A percentile compares a stretch with the other conserved stretches of the same genome.
phyloP scores from a whole-genome alignment of 2,329 filamentous ascomycete species.

The Monosporascus sp. region DNA sequence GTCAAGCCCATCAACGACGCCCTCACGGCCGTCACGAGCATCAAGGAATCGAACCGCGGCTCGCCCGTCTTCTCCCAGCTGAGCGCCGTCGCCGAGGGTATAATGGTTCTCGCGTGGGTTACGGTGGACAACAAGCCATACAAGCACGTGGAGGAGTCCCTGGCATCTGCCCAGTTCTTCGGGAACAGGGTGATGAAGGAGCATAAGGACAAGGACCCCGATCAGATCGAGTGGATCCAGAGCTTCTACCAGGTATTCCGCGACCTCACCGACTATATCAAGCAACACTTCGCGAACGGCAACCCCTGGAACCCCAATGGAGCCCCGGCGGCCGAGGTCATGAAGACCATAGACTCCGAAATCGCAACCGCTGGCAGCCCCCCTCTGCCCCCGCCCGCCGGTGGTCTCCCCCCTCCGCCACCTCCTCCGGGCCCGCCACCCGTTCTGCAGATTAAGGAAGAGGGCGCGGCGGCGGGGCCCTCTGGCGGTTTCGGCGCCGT shows the following conservation, averaged over 20 bases:
- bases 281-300: conserved; percentile 73
- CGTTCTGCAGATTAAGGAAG: conserved; percentile 53
- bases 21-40: conserved; percentile 71
- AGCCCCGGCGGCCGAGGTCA: conserved; percentile 64
- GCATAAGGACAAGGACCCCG: conserved; percentile 73
- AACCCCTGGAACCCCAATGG: conserved; percentile 83
- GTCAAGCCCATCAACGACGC: conserved; percentile 83
- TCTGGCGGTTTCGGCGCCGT: conserved; percentile 73
- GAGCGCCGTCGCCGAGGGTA: conserved; percentile 83
- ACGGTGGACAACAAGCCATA: conserved; percentile 76
- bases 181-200: conserved; percentile 92
- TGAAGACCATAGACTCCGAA: conserved; percentile 50
- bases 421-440: conserved; percentile 68
- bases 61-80: conserved; percentile 75
- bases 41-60: conserved; percentile 76
- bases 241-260: conserved; percentile 90
- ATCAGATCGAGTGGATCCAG: conserved; percentile 83
- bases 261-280: conserved; percentile 76
- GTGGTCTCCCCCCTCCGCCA: conserved; percentile 60
- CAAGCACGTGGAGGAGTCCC: conserved; percentile 78
- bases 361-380: conserved; percentile 37
- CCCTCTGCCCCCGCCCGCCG: conserved; percentile 47
- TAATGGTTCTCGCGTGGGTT: conserved; percentile 87
- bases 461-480: conserved; percentile 38
- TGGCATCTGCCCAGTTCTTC: conserved; percentile 85